Base-by-base conservation (phyloP, 306 rosid species). In the Rosa multiflora region DNA sequence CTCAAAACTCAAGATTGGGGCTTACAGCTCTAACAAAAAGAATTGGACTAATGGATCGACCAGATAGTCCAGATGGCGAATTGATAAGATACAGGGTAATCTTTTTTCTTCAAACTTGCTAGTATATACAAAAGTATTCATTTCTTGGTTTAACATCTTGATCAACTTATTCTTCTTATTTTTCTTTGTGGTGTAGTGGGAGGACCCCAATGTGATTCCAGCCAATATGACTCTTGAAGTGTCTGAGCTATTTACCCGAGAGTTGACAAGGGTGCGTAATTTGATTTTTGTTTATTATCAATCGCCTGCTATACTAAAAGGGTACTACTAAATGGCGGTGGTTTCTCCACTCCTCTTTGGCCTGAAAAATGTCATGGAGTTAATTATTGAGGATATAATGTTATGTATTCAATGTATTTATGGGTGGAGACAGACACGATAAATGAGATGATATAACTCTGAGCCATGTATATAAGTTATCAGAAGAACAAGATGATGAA, bases 201-300 rank as follows among this genome's bases (percentile, higher is more conserved):
- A 95, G 46, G 98, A 95, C 72, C 96, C 98, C 49, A 93, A 90
- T 58, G 93, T 95, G 81, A 89, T 91, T 87, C 97, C 98, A 20
- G 89, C 91, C 74, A 83, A 90, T 62, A 95, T 95, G 97, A 82
- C 96, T 2, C 79, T 79, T 10, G 99, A 95, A 90, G 88, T 93
- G 75, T 95, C 99, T 55, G 99, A 95, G 91, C 90, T 93, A 59
- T 95, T 95, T 83, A 86, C 93, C 43, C 86, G 99, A 85, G 99
- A 95, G 88, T 81, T 95, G 97, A 83, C 97, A 39, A 89, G 98
- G 99, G 99, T 95, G 89, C 32, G 72, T 46, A 63, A 37, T 29
- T 80, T 81, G 79, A 77, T 80, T 85, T 42, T 48, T 52, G 74
- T 68, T 71, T 78, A 78, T 73, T 47, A 75, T 82, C 53, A 44